phyloP scores from a whole-genome alignment of 106 monocot genomes.

The Cymbidium sinense region DNA sequence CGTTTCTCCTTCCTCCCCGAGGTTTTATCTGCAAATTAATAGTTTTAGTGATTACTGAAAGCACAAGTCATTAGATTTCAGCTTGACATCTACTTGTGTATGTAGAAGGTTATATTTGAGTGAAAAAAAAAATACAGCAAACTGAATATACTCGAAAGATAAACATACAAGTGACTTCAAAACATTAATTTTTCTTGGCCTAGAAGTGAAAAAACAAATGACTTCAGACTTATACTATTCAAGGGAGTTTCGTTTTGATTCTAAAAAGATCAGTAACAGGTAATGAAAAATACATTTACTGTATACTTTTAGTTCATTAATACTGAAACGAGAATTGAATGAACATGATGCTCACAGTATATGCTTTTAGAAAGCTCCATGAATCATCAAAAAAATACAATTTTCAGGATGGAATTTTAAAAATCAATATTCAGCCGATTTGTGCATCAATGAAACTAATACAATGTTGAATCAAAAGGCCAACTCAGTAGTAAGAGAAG shows the following conservation, averaged over 20 bases:
- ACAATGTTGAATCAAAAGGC: background rate
- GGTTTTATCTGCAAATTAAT: slow-evolving; percentile 41
- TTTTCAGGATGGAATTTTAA: background rate
- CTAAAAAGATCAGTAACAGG: no score
- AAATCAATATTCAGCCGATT: no score
- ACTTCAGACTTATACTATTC: background rate
- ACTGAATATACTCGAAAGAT: no score
- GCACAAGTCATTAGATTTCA: background rate
- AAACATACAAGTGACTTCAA: background rate
- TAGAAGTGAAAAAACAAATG: background rate
- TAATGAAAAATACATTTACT: no score
- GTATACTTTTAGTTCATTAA: background rate
- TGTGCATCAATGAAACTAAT: background rate
- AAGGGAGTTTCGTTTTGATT: background rate
- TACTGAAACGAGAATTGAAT: no score
- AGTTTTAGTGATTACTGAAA: background rate
- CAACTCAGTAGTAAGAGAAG: no score
- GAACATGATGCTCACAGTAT: background rate
- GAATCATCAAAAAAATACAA: background rate
- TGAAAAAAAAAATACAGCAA: no score
- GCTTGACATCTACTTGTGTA: background rate
- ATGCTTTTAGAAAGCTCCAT: background rate
- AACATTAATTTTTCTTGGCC: no score
- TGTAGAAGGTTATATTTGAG: no score
- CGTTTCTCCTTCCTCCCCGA: slow-evolving; percentile 54